Conservation (phyloP, 257 asterid species). For the Thymus mandschuricus region DNA sequence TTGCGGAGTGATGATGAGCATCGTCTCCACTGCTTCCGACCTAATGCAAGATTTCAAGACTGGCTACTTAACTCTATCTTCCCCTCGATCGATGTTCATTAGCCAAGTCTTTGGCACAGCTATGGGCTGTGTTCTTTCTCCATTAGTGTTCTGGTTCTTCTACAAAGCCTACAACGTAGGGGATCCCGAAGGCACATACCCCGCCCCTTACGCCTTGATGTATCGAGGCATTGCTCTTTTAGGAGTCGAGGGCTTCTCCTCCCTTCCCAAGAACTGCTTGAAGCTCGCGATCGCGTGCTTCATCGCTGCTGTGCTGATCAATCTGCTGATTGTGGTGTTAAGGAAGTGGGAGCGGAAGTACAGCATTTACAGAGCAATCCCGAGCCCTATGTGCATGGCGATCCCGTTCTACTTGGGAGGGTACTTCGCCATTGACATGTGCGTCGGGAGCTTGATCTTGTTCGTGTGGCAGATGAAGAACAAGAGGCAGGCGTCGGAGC, state of each 20-base stretch:
- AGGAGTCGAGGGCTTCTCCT: conserved; percentile 59
- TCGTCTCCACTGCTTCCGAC: conserved; percentile 65
- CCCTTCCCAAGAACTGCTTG: conserved; percentile 68
- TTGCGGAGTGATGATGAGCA: conserved; percentile 76
- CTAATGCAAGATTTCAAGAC: conserved; percentile 75
- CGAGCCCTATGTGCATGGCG: conserved; percentile 87
- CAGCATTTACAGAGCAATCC: conserved; percentile 52
- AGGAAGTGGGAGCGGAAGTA: conserved; percentile 44
- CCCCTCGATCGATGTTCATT: conserved; percentile 65
- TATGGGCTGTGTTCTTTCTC: conserved; percentile 52
- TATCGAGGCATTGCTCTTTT: conserved; percentile 60
- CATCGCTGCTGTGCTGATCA: conserved; percentile 37
- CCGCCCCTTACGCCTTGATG: conserved; percentile 53
- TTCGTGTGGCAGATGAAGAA: conserved; percentile 42
- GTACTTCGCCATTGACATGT: conserved; percentile 77
- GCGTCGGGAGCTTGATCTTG: conserved; percentile 71
- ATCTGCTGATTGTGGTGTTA: conserved; percentile 30
- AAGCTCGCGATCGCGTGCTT: conserved; percentile 46
- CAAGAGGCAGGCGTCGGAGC: conserved; percentile 41
- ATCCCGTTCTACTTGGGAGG: conserved; percentile 77
- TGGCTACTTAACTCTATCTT: conserved; percentile 60
- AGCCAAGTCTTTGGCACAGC: conserved; percentile 67
- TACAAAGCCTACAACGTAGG: conserved; percentile 54
- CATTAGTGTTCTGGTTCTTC: conserved; percentile 67
- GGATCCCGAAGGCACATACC: conserved; percentile 50